These are phyloP conservation scores for Cairneyella variabilis DNA, from an alignment of 495 filamentous ascomycete genomes.

Conservation along the genomic window DNA sequence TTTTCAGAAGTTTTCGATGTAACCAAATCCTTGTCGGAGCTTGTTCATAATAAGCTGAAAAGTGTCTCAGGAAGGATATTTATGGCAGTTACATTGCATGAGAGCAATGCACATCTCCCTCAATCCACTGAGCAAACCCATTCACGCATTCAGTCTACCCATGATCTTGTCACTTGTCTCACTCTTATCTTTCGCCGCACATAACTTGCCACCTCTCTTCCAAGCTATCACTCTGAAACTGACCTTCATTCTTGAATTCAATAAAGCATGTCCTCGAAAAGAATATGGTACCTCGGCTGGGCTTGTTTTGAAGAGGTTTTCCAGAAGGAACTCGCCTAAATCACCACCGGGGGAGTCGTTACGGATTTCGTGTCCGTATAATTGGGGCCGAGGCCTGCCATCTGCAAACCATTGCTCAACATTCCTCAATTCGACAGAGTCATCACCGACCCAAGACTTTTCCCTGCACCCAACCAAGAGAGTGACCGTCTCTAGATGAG, in stretches of 20 bases:
- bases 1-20: too few species aligned
- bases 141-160: too few species aligned
- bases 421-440: conserved; percentile 1
- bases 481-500: neutral
- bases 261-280: neutral
- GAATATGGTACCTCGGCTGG: neutral
- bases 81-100: too few species aligned
- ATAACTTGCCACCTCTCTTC: neutral
- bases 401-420: conserved; percentile 4
- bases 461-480: conserved; percentile 3
- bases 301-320: neutral
- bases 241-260: neutral
- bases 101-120: too few species aligned
- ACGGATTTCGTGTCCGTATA: neutral
- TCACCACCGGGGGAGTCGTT: neutral
- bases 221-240: conserved; percentile 3
- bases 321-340: too few species aligned
- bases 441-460: neutral
- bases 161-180: too few species aligned
- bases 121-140: too few species aligned
- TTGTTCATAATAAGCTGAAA: too few species aligned
- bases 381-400: neutral
- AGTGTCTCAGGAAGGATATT: too few species aligned
- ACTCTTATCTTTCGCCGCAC: too few species aligned
- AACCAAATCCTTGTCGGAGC: too few species aligned